Conservation (phyloP, 441 rosid species). For the Erodium chrysanthum region DNA sequence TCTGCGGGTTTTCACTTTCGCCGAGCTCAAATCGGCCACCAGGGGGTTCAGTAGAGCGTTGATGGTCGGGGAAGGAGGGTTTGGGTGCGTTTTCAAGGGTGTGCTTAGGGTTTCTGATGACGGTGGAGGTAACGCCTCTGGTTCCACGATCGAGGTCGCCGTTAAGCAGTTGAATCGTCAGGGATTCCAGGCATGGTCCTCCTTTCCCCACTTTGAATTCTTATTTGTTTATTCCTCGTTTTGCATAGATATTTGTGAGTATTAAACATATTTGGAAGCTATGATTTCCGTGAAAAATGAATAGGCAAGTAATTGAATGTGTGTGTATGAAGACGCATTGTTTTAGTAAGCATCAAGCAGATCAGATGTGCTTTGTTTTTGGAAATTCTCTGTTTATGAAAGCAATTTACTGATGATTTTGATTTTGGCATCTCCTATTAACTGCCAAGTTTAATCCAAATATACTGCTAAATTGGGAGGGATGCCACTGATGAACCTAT, state of each 20-base stretch:
- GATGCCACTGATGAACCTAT: no score
- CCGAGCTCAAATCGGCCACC: slow-evolving; percentile 56
- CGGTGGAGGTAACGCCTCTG: no score
- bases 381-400: background rate
- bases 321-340: background rate
- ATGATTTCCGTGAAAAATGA: background rate
- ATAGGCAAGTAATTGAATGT: background rate
- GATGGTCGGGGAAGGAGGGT: slow-evolving; percentile 26
- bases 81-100: slow-evolving; percentile 43
- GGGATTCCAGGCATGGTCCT: slow-evolving; percentile 75
- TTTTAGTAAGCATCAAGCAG: background rate
- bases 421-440: background rate
- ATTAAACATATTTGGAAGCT: background rate
- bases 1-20: slow-evolving; percentile 46
- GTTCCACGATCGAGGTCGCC: slow-evolving; percentile 37
- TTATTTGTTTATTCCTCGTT: background rate
- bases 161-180: slow-evolving; percentile 63
- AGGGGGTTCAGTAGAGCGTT: slow-evolving; percentile 47
- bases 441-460: no score
- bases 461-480: no score
- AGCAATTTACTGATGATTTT: background rate
- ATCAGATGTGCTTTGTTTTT: no score
- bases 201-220: slow-evolving; percentile 7
- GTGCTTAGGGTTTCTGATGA: slow-evolving; percentile 35
- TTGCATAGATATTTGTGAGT: background rate